A percentile compares a stretch with the other conserved stretches of the same genome.
phyloP scores from a whole-genome alignment of 73 alveolate genomes.

The Durusdinium trenchii region DNA sequence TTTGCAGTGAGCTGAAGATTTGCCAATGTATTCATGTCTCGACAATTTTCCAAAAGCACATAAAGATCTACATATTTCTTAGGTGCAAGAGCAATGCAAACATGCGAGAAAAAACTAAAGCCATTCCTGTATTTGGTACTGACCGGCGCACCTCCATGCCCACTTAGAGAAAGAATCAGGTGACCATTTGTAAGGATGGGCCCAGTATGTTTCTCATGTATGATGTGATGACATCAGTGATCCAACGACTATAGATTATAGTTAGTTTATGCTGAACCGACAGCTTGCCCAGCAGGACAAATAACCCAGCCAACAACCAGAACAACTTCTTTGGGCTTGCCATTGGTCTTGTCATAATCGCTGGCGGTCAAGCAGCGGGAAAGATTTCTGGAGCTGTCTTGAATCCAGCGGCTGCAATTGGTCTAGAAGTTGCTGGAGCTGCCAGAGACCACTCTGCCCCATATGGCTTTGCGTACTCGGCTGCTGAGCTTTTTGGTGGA shows the following conservation, averaged over 20 bases:
- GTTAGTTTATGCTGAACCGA: too few species aligned
- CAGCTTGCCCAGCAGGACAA: conserved; percentile 31
- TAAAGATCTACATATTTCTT: too few species aligned
- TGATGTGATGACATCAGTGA: too few species aligned
- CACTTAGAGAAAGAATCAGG: background rate
- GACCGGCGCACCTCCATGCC: too few species aligned
- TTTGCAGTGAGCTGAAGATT: background rate
- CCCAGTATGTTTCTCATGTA: too few species aligned
- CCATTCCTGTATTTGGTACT: too few species aligned
- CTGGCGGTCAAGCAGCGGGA: conserved; percentile 86
- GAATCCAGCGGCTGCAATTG: conserved; percentile 80
- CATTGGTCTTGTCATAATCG: conserved; percentile 68
- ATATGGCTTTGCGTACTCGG: conserved; percentile 78
- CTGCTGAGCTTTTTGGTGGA: conserved; percentile 2
- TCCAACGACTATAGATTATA: too few species aligned
- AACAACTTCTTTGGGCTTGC: conserved; percentile 89
- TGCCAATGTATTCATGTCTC: too few species aligned
- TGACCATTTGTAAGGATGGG: too few species aligned
- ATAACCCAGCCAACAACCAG: conserved; percentile 83
- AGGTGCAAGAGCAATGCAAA: too few species aligned
- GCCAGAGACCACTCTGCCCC: background rate
- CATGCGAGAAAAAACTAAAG: too few species aligned
- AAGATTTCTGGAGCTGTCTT: conserved; percentile 33
- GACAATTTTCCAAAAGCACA: too few species aligned
- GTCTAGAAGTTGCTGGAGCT: conserved; percentile 66